A percentile compares a stretch with the other conserved stretches of the same genome.
Conservation (phyloP, 2,329 filamentous ascomycete species). For the Exophiala dermatitidis region DNA sequence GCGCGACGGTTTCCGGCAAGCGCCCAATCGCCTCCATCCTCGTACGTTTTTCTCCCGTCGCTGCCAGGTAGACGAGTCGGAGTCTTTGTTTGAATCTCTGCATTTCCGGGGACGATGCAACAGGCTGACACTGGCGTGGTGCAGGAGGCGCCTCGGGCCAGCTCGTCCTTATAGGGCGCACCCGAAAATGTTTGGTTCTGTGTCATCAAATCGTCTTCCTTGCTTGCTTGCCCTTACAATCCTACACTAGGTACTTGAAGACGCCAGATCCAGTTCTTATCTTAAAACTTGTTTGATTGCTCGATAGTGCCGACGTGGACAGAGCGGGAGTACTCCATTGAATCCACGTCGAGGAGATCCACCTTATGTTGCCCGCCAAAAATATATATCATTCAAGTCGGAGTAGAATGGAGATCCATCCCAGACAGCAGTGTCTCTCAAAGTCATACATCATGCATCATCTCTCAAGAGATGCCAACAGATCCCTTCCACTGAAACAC, state of each 20-base stretch:
- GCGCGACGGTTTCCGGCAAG: conserved; percentile 2
- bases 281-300: no score
- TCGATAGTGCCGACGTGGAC: no score
- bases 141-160: no score
- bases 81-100: neutral
- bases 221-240: no score
- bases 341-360: no score
- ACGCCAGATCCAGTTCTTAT: no score
- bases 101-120: conserved; percentile 1
- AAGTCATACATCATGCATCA: conserved; percentile 14
- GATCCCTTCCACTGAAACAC: neutral
- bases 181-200: no score
- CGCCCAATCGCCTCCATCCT: conserved; percentile 1
- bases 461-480: conserved; percentile 3
- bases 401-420: conserved; percentile 4
- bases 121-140: no score
- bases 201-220: no score
- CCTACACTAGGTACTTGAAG: no score
- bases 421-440: conserved; percentile 9
- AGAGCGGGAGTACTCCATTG: neutral
- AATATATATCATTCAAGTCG: conserved; percentile 5
- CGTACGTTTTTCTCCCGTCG: neutral
- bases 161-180: no score
- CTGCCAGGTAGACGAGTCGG: conserved; percentile 12
- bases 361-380: neutral